Evolutionary conservation across 2,329 filamentous ascomycete genomes (phyloP).

Genomic region (Gyromitra esculenta): DNA sequence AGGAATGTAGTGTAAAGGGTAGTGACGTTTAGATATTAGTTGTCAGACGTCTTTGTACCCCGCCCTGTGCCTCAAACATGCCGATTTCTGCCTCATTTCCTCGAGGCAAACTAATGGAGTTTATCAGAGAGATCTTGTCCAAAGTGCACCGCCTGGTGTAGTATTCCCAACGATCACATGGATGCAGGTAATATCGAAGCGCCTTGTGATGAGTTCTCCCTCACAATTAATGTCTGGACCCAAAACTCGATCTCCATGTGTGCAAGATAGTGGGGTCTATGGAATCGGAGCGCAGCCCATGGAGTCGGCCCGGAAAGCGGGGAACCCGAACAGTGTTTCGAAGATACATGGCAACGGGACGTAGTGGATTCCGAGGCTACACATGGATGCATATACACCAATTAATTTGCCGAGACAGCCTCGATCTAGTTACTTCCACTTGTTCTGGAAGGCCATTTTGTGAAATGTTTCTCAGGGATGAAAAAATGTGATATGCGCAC

Average conservation of each 20-base stretch:
- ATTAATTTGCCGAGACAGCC: slow-evolving; percentile 4
- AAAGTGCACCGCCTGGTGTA: neutral
- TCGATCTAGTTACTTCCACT: slow-evolving; percentile 4
- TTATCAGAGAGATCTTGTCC: neutral
- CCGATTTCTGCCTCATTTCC: slow-evolving; percentile 3
- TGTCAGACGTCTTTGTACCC: neutral
- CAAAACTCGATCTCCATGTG: neutral
- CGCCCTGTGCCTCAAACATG: neutral
- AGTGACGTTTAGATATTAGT: neutral
- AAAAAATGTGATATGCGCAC: slow-evolving; percentile 22
- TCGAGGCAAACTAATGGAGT: neutral
- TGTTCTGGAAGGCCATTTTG: neutral
- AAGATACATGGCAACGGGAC: slow-evolving; percentile 2
- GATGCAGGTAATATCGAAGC: neutral
- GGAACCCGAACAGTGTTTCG: slow-evolving; percentile 4
- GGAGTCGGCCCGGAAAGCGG: neutral
- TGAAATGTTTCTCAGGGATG: neutral
- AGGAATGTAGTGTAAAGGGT: slow-evolving; percentile 5
- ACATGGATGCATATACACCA: slow-evolving; percentile 7
- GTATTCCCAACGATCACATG: slow-evolving; percentile 2
- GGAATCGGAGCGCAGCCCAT: neutral
- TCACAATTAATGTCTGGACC: neutral
- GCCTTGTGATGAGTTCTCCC: slow-evolving; percentile 4
- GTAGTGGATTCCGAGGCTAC: slow-evolving; percentile 8
- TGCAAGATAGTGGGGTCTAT: neutral